Evolutionary conservation across 1,284 basidiomycete genomes (phyloP).

Genomic region (Apiotrichum brassicae): DNA sequence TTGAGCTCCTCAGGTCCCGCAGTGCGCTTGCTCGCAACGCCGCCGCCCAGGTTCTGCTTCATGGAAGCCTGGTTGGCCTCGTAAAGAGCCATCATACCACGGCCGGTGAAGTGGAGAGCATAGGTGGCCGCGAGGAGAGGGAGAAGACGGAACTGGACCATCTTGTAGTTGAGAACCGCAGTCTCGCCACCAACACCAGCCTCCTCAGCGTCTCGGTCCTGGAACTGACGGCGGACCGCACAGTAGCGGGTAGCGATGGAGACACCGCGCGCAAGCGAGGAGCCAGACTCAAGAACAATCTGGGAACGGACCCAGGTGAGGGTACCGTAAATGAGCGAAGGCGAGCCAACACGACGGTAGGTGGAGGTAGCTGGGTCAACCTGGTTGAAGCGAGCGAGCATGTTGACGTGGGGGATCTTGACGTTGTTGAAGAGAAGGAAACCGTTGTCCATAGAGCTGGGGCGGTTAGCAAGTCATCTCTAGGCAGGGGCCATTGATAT

Average conservation of each 20-base stretch:
- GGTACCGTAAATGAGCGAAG: slow-evolving; percentile 54
- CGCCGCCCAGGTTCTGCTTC: slow-evolving; percentile 16
- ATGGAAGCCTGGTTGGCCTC: slow-evolving; percentile 21
- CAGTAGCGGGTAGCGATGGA: slow-evolving; percentile 53
- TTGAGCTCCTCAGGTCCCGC: slow-evolving; percentile 19
- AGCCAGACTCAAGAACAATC: slow-evolving; percentile 54
- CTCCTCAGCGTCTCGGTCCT: slow-evolving; percentile 42
- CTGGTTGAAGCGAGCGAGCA: slow-evolving; percentile 58
- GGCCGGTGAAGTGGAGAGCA: slow-evolving; percentile 53
- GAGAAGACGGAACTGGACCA: slow-evolving; percentile 55
- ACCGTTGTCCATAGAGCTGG: slow-evolving; percentile 49
- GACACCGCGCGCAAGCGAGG: slow-evolving; percentile 53
- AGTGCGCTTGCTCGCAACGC: slow-evolving; percentile 1
- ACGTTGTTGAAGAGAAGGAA: slow-evolving; percentile 54
- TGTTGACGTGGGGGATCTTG: slow-evolving; percentile 53
- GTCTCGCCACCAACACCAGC: slow-evolving; percentile 48
- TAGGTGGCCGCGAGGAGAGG: slow-evolving; percentile 55
- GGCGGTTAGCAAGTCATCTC: too few species aligned
- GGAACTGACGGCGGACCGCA: slow-evolving; percentile 54
- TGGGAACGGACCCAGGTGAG: slow-evolving; percentile 52
- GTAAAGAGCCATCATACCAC: slow-evolving; percentile 48
- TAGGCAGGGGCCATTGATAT: not conserved
- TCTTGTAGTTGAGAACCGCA: slow-evolving; percentile 55
- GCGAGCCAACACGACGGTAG: slow-evolving; percentile 49
- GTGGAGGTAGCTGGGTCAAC: slow-evolving; percentile 47